These are phyloP conservation scores for Phytopythium delawarense DNA, from an alignment of 352 stramenopile species.

Conservation along the genomic window DNA sequence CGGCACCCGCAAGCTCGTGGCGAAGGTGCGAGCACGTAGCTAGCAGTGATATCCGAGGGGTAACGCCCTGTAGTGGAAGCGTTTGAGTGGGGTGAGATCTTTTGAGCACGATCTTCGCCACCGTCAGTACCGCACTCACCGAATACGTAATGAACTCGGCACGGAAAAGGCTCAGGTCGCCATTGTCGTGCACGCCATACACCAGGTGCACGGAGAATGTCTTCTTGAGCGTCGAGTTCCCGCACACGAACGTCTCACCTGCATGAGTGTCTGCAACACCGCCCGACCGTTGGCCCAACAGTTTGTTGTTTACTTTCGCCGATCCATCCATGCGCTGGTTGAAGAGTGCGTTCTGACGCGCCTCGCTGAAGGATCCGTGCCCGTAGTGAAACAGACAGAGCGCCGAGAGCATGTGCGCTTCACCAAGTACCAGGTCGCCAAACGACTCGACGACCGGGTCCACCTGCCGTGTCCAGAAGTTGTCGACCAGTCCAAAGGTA, in stretches of 20 bases:
- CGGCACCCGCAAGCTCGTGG: constrained; percentile 40
- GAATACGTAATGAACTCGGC: constrained; percentile 63
- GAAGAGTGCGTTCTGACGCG: constrained; percentile 44
- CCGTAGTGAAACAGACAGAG: constrained; percentile 75
- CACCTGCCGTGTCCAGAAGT: constrained; percentile 33
- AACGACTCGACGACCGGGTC: constrained; percentile 26
- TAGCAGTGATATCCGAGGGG: constrained; percentile 52
- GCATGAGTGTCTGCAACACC: constrained; percentile 53
- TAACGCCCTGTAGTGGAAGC: constrained; percentile 31
- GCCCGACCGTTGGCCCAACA: constrained; percentile 51
- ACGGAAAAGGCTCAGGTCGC: constrained; percentile 71
- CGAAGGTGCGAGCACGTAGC: constrained; percentile 43
- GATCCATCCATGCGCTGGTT: constrained; percentile 65
- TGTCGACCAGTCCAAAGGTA: constrained; percentile 30
- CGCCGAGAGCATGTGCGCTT: constrained; percentile 62
- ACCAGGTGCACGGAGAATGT: constrained; percentile 67
- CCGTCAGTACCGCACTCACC: constrained; percentile 25
- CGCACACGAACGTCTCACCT: constrained; percentile 60
- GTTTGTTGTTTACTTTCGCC: constrained; percentile 56
- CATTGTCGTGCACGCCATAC: constrained; percentile 60
- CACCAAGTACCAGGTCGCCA: constrained; percentile 54
- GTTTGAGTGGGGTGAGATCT: not conserved
- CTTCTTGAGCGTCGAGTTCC: constrained; percentile 50
- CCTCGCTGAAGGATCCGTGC: constrained; percentile 50
- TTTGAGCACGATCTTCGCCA: not conserved